These are phyloP conservation scores for Akebia trifoliata DNA, from an alignment of 164 flowering plant species.

Conservation along the genomic window DNA sequence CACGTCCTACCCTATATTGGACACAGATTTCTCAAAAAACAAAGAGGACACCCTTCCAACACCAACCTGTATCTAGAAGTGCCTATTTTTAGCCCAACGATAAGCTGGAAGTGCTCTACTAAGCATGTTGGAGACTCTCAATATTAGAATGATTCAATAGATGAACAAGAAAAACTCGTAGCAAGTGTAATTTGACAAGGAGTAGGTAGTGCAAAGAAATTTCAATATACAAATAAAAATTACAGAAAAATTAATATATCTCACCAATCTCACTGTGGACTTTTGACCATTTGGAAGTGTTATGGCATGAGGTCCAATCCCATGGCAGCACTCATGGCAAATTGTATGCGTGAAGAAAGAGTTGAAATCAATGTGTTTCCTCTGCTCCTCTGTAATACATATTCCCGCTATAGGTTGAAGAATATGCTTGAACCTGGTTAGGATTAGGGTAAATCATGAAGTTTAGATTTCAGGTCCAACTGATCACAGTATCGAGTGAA, in stretches of 20 bases:
- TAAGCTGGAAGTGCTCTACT: too few species aligned
- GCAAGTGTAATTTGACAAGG: too few species aligned
- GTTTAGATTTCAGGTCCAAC: background rate
- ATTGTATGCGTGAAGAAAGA: slow-evolving; percentile 94
- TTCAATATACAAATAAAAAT: background rate
- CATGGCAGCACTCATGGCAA: slow-evolving; percentile 97
- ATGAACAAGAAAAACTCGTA: too few species aligned
- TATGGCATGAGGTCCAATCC: slow-evolving; percentile 92
- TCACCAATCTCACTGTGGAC: slow-evolving; percentile 91
- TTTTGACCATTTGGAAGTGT: slow-evolving; percentile 71
- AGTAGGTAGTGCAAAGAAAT: background rate
- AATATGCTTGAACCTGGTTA: slow-evolving; percentile 76
- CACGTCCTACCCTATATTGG: too few species aligned
- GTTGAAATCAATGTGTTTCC: slow-evolving; percentile 66
- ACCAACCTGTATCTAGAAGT: too few species aligned
- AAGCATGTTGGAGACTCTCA: too few species aligned
- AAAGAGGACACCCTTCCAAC: too few species aligned
- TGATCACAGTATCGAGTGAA: background rate
- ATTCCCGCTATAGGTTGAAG: slow-evolving; percentile 77
- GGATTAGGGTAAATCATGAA: slow-evolving; percentile 8
- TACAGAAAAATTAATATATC: slow-evolving; percentile 12
- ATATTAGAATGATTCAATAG: too few species aligned
- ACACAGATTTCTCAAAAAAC: too few species aligned
- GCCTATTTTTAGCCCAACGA: too few species aligned
- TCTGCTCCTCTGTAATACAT: slow-evolving; percentile 65